phyloP scores from a whole-genome alignment of 2,329 filamentous ascomycete genomes.

The Phaeosphaeriaceae sp. region DNA sequence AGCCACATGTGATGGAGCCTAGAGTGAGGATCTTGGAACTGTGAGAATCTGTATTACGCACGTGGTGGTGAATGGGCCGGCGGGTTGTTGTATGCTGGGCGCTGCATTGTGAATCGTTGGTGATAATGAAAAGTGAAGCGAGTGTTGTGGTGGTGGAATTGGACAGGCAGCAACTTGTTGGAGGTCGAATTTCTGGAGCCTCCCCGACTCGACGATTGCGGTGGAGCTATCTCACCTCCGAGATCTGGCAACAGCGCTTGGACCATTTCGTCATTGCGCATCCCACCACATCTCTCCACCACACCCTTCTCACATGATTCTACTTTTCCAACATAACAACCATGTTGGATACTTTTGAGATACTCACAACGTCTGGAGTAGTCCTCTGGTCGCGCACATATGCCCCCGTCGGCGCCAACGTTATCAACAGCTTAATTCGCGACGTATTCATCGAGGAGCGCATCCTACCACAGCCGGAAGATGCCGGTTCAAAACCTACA shows the following conservation, averaged over 20 bases:
- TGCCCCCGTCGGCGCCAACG: conserved; percentile 75
- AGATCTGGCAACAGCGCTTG: conserved; percentile 30
- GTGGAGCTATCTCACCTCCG: conserved; percentile 13
- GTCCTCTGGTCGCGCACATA: conserved; percentile 95
- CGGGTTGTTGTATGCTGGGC: conserved; percentile 76
- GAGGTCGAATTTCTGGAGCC: conserved; percentile 13
- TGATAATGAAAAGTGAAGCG: conserved; percentile 5
- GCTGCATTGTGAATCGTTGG: conserved; percentile 73
- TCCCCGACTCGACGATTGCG: conserved; percentile 6
- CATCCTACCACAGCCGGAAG: conserved; percentile 65
- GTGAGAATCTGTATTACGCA: conserved; percentile 50
- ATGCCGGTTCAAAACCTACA: conserved; percentile 69
- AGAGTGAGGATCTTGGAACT: neutral
- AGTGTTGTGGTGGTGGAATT: conserved; percentile 2
- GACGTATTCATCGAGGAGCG: conserved; percentile 99
- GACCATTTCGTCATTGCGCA: conserved; percentile 38
- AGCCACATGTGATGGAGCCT: too few species aligned
- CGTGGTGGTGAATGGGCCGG: conserved; percentile 79
- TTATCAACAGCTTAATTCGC: conserved; percentile 93
- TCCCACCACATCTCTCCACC: conserved; percentile 8
- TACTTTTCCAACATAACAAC: conserved; percentile 10
- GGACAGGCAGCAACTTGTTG: conserved; percentile 9
- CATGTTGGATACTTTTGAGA: conserved; percentile 97
- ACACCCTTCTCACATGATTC: neutral
- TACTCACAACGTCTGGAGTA: conserved; percentile 92